Conservation (phyloP, 1,284 basidiomycete genomes). For the Hemileia vastatrix region DNA sequence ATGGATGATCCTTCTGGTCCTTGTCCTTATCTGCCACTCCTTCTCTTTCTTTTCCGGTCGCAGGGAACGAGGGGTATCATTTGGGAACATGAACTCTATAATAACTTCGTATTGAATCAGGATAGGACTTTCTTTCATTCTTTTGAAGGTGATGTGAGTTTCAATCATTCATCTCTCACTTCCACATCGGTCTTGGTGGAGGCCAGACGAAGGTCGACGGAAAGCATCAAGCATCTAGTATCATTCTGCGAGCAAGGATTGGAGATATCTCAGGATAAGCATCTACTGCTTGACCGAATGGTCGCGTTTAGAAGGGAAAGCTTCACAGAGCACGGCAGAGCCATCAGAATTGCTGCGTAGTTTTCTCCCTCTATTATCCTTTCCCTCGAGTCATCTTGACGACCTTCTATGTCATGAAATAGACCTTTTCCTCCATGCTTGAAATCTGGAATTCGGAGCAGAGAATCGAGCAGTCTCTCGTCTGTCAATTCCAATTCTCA, state of each 20-base stretch:
- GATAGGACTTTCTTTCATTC: conserved; percentile 89
- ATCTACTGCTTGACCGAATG: too few relatives aligned
- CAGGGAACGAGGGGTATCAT: conserved; percentile 70
- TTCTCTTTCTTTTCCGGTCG: not conserved
- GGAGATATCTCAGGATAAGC: too few relatives aligned
- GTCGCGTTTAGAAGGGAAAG: too few relatives aligned
- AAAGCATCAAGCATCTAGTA: too few relatives aligned
- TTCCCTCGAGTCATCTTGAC: not conserved
- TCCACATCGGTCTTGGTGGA: not conserved
- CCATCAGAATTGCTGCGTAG: not conserved
- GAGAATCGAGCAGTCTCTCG: not conserved
- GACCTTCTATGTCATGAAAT: not conserved
- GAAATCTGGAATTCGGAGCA: too few relatives aligned
- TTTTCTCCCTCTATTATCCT: conserved; percentile 3
- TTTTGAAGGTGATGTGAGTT: conserved; percentile 78
- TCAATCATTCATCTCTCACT: not conserved
- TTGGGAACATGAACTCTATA: conserved; percentile 88
- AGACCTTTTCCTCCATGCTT: not conserved
- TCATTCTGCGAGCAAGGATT: too few relatives aligned
- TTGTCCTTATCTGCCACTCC: not conserved
- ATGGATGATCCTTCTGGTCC: not conserved
- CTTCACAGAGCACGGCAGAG: not conserved
- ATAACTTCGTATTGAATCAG: conserved; percentile 69
- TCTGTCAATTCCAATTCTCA: conserved; percentile 4
- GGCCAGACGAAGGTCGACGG: too few relatives aligned